Base-by-base conservation (phyloP, 129 eudicot species). In the Tagetes erecta region DNA sequence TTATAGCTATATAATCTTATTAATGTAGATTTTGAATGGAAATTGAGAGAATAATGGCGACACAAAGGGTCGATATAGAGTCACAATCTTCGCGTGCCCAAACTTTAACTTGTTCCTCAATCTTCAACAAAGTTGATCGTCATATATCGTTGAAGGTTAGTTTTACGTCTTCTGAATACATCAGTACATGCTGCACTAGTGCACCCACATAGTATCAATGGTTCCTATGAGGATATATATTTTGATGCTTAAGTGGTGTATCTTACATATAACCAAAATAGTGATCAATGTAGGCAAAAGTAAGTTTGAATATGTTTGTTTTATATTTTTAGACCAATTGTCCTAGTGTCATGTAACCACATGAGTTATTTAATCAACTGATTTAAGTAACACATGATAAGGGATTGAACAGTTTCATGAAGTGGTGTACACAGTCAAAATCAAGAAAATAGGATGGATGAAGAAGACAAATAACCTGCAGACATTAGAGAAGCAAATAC, bases 401-500 rank as follows among this genome's bases (percentile, higher is more conserved):
- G 34, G 33, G 5, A 58, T 59, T 77, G 14, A 70, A 78, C 86
- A 90, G 96, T 90, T 90, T 78, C 74, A 85, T 60, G 91, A 90
- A 51, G 89, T 90, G 10, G 79, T 80, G 1, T 90, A 87, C 96
- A 84, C 84, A 36, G 75, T 91, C 45, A 84, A 74, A 67, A 14
- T 68, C 5, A 40, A 68, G 67, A 79, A 82, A 59, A 59, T 20
- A 49, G 67, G 83, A 78, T 77, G 86, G 63, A 42, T 57, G 6
- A 80, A 44, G 41, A 33, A 52, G 4, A 80, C 35, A 37, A 33
- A 52, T 27, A 65, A 70, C 0, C 72, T 20, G 27, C 27, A 71
- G 11, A 30, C 82, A 0, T 49, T 75, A 42, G 86, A 87, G 68
- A 84, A 80, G 33, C 67, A 30, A 0, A 91, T 91, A 52, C 47